A percentile compares a stretch with the other conserved stretches of the same genome.
These are phyloP conservation scores for Canna indica DNA, from an alignment of 176 grass and related monocot species.

Conservation along the genomic window DNA sequence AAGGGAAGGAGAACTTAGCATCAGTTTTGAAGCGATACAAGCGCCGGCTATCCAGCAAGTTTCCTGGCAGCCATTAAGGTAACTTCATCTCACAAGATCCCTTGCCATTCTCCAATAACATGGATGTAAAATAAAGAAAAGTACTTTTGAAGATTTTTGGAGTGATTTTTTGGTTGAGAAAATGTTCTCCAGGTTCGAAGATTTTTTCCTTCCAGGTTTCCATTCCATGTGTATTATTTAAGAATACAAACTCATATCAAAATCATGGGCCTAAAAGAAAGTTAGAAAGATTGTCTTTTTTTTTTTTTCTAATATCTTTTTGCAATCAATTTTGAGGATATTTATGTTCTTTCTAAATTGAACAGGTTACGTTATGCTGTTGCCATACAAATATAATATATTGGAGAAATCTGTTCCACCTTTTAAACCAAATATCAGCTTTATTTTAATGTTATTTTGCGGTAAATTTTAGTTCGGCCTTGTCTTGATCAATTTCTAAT, in stretches of 20 bases:
- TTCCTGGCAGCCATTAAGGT: constrained; percentile 2
- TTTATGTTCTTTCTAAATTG: too few relatives aligned
- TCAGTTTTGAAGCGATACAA: constrained; percentile 98
- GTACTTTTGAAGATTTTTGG: too few relatives aligned
- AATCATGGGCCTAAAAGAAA: not conserved
- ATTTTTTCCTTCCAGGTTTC: not conserved
- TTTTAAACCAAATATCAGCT: too few relatives aligned
- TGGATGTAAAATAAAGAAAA: too few relatives aligned
- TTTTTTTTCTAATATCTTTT: not conserved
- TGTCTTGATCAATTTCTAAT: too few relatives aligned
- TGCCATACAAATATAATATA: too few relatives aligned
- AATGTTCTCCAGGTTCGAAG: not conserved
- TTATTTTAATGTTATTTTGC: too few relatives aligned
- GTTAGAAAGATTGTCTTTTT: not conserved
- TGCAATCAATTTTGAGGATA: not conserved
- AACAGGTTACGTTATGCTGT: too few relatives aligned
- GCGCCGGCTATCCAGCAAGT: constrained; percentile 62
- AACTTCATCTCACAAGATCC: not conserved
- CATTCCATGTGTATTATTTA: not conserved
- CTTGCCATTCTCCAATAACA: too few relatives aligned
- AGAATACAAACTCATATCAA: not conserved
- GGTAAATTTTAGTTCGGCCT: too few relatives aligned
- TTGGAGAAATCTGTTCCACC: too few relatives aligned
- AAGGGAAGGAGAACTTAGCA: constrained; percentile 95
- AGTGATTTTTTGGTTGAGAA: not conserved